Evolutionary conservation across 495 filamentous ascomycete genomes (phyloP), one percentile per base, ranked within the genome.

Genomic region (Oidiodendron maius): DNA sequence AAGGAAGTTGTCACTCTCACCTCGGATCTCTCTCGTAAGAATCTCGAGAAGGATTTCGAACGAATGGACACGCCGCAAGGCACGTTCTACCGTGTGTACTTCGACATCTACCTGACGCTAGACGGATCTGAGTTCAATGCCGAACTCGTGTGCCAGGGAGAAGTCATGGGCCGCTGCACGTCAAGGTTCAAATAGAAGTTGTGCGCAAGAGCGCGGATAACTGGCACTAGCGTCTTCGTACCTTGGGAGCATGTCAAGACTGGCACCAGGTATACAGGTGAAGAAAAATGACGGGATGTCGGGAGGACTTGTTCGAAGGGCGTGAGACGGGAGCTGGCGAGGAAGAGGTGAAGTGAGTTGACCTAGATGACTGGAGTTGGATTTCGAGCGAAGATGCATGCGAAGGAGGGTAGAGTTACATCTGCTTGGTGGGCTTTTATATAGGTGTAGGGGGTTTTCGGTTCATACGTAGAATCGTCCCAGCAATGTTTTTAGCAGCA

Each of bases 61-160:
- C 82, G 94, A 58, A 98, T 98, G 93, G 93, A 98, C 66, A 98
- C 93, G 3, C 93, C 93, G 1, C 93, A 98, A 63, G 93, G 93
- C 47, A 95, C 91, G 11, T 98, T 98, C 70, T 98, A 98, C 76
- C 85, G 93, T 51, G 83, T 88, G 25, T 82, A 82, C 61, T 82
- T 80, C 55, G 80, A 82, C 56, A 82, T 82, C 50, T 95, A 96
- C 65, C 87, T 98, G 43, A 96, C 93, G 8, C 82, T 98, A 15
- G 93, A 98, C 61, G 93, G 93, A 34, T 91, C 84, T 51, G 93
- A 98, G 64, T 98, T 98, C 71, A 97, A 91, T 53, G 93, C 93
- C 40, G 94, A 97, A 76, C 68, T 98, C 23, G 94, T 97, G 40
- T 98, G 93, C 71, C 93, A 98, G 61, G 94, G 94, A 61, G 93